Conservation (phyloP, 2,329 filamentous ascomycete species). For the Salinomyces thailandicus region DNA sequence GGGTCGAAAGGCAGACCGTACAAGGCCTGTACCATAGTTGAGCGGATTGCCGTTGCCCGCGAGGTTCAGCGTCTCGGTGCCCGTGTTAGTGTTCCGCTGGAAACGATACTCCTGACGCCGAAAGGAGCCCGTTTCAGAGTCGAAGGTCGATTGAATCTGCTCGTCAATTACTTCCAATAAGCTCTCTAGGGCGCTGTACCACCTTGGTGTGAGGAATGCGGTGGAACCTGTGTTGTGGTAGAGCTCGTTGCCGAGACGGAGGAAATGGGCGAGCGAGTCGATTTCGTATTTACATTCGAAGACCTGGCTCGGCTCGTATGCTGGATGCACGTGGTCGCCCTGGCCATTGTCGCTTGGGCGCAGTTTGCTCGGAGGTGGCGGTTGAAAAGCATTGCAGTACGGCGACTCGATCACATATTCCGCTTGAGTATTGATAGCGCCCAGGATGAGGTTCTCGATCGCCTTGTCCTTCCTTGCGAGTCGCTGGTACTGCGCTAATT, state of each 20-base stretch:
- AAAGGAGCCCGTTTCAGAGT: conserved; percentile 53
- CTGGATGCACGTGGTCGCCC: conserved; percentile 72
- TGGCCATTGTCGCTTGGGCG: conserved; percentile 65
- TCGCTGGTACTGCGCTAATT: conserved; percentile 78
- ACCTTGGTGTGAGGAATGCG: conserved; percentile 67
- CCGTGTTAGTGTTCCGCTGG: conserved; percentile 64
- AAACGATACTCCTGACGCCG: conserved; percentile 76
- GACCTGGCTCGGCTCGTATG: conserved; percentile 72
- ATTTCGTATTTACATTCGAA: conserved; percentile 99
- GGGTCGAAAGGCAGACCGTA: conserved; percentile 86
- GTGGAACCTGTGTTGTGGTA: conserved; percentile 66
- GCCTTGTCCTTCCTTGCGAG: conserved; percentile 70
- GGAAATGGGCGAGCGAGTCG: conserved; percentile 86
- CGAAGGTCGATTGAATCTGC: conserved; percentile 74
- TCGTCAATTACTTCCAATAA: conserved; percentile 63
- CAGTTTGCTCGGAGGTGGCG: conserved; percentile 72
- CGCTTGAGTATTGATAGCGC: conserved; percentile 90
- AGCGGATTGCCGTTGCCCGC: conserved; percentile 83
- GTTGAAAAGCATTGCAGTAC: conserved; percentile 98
- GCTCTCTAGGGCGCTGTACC: conserved; percentile 66
- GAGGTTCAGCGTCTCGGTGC: conserved; percentile 83
- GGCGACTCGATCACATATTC: conserved; percentile 91
- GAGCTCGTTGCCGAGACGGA: conserved; percentile 78
- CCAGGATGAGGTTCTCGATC: conserved; percentile 71
- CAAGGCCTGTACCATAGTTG: conserved; percentile 68